Evolutionary conservation across 139 green algal genomes (phyloP).

Genomic region (Chlamydomonas schloesseri): DNA sequence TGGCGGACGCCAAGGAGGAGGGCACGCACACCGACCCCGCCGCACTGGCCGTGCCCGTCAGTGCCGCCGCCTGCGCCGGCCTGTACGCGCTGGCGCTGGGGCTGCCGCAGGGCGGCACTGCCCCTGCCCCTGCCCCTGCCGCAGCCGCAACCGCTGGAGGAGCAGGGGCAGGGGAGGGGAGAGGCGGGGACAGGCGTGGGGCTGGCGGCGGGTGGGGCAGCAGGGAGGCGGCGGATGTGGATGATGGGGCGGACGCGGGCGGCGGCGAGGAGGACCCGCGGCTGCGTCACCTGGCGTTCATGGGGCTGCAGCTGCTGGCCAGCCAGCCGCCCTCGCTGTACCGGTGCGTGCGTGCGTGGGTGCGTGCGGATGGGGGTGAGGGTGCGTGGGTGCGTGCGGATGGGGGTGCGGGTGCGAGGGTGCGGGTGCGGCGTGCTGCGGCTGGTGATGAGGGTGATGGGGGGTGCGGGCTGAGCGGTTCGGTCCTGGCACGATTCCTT

Average conservation of each 20-base stretch:
- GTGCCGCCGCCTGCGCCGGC: background rate
- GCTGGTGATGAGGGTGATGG: too few relatives aligned
- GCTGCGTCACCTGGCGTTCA: conserved; percentile 22
- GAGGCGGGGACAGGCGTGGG: too few relatives aligned
- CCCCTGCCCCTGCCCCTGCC: too few relatives aligned
- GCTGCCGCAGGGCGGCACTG: too few relatives aligned
- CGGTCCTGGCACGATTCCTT: too few relatives aligned
- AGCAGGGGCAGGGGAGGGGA: too few relatives aligned
- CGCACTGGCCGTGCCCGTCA: background rate
- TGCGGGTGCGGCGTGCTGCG: too few relatives aligned
- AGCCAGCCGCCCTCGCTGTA: conserved; percentile 39
- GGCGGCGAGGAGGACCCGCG: conserved; percentile 4
- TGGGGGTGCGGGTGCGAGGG: background rate
- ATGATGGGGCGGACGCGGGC: too few relatives aligned
- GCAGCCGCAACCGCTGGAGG: too few relatives aligned
- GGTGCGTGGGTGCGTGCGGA: background rate
- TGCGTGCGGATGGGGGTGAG: too few relatives aligned
- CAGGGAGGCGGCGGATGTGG: background rate
- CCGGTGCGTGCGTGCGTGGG: background rate
- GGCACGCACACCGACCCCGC: background rate
- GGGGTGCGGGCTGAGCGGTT: too few relatives aligned
- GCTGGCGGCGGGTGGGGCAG: too few relatives aligned
- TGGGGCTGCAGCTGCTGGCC: conserved; percentile 28
- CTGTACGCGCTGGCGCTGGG: conserved; percentile 31
- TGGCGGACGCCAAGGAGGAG: conserved; percentile 25